Percentiles rank a stretch among this genome's conserved stretches.
These are phyloP conservation scores for Aristolochia californica DNA, from an alignment of 164 flowering plant species.

Conservation along the genomic window DNA sequence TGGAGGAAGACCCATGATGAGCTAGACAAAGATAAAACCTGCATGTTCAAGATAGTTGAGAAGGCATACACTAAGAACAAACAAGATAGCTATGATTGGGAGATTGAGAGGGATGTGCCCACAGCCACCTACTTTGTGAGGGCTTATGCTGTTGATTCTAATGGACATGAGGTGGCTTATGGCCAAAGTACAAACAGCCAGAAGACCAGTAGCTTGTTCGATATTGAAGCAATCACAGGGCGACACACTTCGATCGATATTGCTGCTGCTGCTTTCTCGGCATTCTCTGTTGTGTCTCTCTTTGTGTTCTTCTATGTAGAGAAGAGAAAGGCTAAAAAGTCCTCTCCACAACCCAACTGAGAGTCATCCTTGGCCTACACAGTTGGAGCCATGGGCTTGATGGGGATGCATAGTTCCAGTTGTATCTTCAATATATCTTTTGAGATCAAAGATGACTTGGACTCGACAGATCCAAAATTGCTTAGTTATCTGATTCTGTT, in stretches of 20 bases:
- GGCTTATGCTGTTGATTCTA: conserved; percentile 17
- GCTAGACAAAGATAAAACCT: conserved; percentile 53
- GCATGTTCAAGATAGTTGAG: conserved; percentile 31
- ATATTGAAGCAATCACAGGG: conserved; percentile 49
- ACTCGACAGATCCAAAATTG: not conserved
- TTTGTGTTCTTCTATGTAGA: conserved; percentile 49
- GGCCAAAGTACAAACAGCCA: conserved; percentile 58
- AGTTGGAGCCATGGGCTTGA: not conserved
- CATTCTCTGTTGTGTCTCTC: conserved; percentile 59
- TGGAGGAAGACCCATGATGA: conserved; percentile 55
- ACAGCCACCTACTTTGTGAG: conserved; percentile 24
- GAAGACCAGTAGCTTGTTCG: conserved; percentile 42
- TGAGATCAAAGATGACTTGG: not conserved
- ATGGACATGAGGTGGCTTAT: conserved; percentile 32
- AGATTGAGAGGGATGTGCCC: conserved; percentile 26
- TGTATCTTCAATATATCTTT: not conserved
- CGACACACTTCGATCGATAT: conserved; percentile 60
- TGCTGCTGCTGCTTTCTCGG: conserved; percentile 63
- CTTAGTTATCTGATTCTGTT: not conserved
- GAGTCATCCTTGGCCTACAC: not conserved
- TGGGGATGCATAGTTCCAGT: not conserved
- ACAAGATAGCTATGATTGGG: conserved; percentile 16
- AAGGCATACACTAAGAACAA: conserved; percentile 3
- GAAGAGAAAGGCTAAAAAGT: conserved; percentile 47
- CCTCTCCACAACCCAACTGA: not conserved